Evolutionary conservation across 2,329 filamentous ascomycete genomes (phyloP).

Genomic region (Ascochyta clinopodiicola): DNA sequence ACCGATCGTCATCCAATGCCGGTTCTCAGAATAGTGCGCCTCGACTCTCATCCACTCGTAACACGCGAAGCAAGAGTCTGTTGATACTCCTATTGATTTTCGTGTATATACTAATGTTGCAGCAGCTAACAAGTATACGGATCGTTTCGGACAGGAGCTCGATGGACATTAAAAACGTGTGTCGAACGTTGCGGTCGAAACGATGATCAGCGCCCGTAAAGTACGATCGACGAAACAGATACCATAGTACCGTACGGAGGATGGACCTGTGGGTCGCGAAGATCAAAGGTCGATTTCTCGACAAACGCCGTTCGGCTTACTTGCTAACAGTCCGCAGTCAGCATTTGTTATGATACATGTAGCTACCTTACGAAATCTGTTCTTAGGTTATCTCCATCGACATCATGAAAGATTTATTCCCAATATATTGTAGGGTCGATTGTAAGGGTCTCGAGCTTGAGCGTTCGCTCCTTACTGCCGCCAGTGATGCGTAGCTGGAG

Average conservation of each 20-base stretch:
- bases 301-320: background rate
- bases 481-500: too few relatives aligned
- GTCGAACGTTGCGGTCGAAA: too few relatives aligned
- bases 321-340: background rate
- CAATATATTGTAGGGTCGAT: background rate
- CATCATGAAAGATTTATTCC: background rate
- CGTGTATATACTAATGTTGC: background rate
- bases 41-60: constrained; percentile 8
- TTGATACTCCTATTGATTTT: background rate
- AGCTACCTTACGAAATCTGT: background rate
- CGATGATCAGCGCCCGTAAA: too few relatives aligned
- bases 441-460: background rate
- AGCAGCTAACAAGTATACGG: background rate
- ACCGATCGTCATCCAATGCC: background rate
- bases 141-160: constrained; percentile 10
- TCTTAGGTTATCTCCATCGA: background rate
- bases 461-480: too few relatives aligned
- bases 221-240: background rate
- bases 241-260: background rate
- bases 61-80: constrained; percentile 11
- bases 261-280: background rate
- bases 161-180: background rate
- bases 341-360: background rate
- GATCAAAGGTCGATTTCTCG: background rate
- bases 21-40: background rate